Conservation (phyloP, 352 stramenopile species). For the Thalassiosira ordinaria region DNA sequence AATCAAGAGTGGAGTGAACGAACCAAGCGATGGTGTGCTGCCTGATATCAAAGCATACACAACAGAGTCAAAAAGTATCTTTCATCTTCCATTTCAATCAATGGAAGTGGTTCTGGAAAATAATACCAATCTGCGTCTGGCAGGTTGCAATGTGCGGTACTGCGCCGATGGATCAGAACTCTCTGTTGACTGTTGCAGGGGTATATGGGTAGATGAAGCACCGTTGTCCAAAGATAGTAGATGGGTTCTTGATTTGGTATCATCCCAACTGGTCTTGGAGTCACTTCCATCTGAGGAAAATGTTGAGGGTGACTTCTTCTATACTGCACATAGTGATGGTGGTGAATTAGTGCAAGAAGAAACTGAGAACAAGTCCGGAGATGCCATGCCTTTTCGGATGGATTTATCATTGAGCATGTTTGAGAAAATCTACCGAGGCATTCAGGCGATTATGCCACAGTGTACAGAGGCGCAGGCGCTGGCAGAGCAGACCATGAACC, state of each 20-base stretch:
- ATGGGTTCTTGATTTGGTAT: constrained; percentile 5
- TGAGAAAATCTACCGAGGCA: neutral
- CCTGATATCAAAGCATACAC: no score
- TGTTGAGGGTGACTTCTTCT: neutral
- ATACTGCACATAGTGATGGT: neutral
- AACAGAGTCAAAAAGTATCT: constrained; percentile 5
- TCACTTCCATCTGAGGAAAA: neutral
- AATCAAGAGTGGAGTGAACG: no score
- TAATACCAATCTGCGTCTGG: constrained; percentile 4
- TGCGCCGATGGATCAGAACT: constrained; percentile 13
- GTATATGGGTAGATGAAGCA: constrained; percentile 14
- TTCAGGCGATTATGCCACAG: neutral
- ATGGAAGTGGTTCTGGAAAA: constrained; percentile 23
- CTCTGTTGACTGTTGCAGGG: constrained; percentile 3
- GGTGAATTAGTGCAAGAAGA: neutral
- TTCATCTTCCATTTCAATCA: constrained; percentile 23
- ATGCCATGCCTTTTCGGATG: neutral
- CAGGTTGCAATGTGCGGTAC: neutral
- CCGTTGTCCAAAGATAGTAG: constrained; percentile 1
- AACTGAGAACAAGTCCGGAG: neutral
- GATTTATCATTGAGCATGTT: constrained; percentile 4
- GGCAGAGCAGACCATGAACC: neutral
- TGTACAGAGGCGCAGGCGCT: neutral
- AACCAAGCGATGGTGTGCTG: no score
- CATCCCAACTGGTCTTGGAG: neutral